Percentiles rank a stretch among this genome's conserved stretches.
phyloP scores from a whole-genome alignment of 805 yeast species.

The Candida khao-thaluensis region DNA sequence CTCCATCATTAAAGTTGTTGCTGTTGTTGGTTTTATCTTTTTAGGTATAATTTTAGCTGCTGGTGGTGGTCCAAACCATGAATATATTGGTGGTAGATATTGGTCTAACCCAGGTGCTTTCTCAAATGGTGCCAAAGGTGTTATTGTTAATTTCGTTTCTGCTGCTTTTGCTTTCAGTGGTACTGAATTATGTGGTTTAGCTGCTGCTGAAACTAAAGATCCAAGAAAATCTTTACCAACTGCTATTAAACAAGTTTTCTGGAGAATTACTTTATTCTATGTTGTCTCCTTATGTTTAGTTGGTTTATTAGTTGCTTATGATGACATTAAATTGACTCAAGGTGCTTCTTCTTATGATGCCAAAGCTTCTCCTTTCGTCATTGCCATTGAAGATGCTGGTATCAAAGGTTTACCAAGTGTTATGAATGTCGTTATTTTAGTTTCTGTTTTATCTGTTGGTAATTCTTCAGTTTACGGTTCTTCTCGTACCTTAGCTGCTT shows the following conservation, averaged over 20 bases:
- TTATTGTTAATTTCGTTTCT: constrained; percentile 38
- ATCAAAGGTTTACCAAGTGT: constrained; percentile 39
- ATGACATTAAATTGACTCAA: constrained; percentile 29
- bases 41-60: constrained; percentile 44
- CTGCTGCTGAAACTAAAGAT: constrained; percentile 41
- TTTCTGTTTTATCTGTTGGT: constrained; percentile 42
- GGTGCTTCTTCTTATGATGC: constrained; percentile 52
- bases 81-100: constrained; percentile 49
- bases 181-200: constrained; percentile 39
- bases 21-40: constrained; percentile 58
- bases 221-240: constrained; percentile 38
- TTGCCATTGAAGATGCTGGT: constrained; percentile 48
- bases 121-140: constrained; percentile 46
- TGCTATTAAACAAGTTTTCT: constrained; percentile 43
- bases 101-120: constrained; percentile 58
- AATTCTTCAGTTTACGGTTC: constrained; percentile 43
- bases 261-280: constrained; percentile 42
- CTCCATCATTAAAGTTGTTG: constrained; percentile 61
- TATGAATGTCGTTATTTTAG: constrained; percentile 40
- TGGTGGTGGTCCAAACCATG: constrained; percentile 50
- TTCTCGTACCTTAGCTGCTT: constrained; percentile 45
- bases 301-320: constrained; percentile 55
- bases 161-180: constrained; percentile 45
- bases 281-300: constrained; percentile 46
- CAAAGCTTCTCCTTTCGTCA: constrained; percentile 75